Conservation (phyloP, 176 grass and related monocot species). For the Chrysopogon serrulatus region DNA sequence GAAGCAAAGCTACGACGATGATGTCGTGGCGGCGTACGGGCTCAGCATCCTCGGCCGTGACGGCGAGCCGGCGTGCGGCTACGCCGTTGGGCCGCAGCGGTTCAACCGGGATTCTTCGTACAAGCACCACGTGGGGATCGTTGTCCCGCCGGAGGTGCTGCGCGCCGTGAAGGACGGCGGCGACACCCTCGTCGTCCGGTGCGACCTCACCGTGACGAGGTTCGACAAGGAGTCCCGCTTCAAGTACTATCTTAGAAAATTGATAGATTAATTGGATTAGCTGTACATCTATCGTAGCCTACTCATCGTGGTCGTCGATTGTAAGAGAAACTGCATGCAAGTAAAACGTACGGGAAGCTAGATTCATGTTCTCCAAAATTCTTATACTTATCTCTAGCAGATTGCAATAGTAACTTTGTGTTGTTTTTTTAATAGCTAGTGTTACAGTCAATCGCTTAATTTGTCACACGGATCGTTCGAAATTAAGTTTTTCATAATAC, state of each 20-base stretch:
- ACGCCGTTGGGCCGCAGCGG: background rate
- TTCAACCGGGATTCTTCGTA: background rate
- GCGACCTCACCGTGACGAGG: constrained; percentile 21
- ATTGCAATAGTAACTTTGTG: too few relatives aligned
- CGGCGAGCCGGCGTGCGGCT: background rate
- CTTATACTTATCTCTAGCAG: too few relatives aligned
- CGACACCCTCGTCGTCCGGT: constrained; percentile 2
- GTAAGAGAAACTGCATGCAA: too few relatives aligned
- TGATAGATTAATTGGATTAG: background rate
- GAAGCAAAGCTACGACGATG: background rate
- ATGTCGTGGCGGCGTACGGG: background rate
- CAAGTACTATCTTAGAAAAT: constrained; percentile 18
- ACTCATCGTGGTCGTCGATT: too few relatives aligned
- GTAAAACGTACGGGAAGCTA: too few relatives aligned
- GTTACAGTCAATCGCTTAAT: too few relatives aligned
- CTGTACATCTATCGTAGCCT: too few relatives aligned
- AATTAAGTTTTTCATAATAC: too few relatives aligned
- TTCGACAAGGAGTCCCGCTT: background rate
- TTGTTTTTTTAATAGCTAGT: too few relatives aligned
- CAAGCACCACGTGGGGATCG: background rate
- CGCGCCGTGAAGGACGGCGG: background rate
- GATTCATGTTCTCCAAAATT: too few relatives aligned
- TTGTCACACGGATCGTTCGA: too few relatives aligned
- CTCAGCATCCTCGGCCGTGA: background rate
- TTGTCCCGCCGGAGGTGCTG: background rate